phyloP scores from a whole-genome alignment of 345 rosid genomes.

The Rubroshorea leprosula region DNA sequence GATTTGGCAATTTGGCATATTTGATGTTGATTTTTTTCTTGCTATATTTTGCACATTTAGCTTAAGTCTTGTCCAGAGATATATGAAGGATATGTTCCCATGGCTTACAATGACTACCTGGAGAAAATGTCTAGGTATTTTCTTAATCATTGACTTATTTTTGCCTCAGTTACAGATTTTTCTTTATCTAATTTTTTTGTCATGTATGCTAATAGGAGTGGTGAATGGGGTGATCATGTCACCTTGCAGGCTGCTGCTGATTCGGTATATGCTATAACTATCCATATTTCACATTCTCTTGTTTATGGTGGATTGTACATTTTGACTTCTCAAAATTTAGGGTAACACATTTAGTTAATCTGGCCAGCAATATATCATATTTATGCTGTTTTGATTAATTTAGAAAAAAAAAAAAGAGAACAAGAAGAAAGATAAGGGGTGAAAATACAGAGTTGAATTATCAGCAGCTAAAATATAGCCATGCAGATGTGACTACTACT shows the following conservation, averaged over 20 bases:
- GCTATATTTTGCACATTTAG: constrained; percentile 17
- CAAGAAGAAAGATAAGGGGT: too few species aligned
- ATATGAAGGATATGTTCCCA: constrained; percentile 32
- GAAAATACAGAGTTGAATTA: background rate
- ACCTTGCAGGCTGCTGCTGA: constrained; percentile 75
- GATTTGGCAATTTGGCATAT: too few species aligned
- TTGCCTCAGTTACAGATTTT: too few species aligned
- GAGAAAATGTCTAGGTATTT: constrained; percentile 31
- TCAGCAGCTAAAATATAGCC: background rate
- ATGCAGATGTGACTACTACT: background rate
- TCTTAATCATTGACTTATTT: constrained; percentile 3
- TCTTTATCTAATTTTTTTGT: background rate
- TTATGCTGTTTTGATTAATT: too few species aligned
- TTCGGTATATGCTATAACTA: constrained; percentile 27
- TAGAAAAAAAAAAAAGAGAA: too few species aligned
- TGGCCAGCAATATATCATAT: too few species aligned
- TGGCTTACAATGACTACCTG: constrained; percentile 29
- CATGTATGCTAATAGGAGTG: constrained; percentile 30
- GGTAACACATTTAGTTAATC: too few species aligned
- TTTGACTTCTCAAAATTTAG: too few species aligned
- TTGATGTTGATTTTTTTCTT: background rate
- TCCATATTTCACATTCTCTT: background rate
- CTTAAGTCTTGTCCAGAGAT: constrained; percentile 26
- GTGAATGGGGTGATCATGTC: constrained; percentile 80
- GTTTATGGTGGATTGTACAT: constrained; percentile 6